Percentiles rank a stretch among this genome's conserved stretches.
phyloP scores from a whole-genome alignment of 192 early-diverging fungal species.

The Podila verticillata region DNA sequence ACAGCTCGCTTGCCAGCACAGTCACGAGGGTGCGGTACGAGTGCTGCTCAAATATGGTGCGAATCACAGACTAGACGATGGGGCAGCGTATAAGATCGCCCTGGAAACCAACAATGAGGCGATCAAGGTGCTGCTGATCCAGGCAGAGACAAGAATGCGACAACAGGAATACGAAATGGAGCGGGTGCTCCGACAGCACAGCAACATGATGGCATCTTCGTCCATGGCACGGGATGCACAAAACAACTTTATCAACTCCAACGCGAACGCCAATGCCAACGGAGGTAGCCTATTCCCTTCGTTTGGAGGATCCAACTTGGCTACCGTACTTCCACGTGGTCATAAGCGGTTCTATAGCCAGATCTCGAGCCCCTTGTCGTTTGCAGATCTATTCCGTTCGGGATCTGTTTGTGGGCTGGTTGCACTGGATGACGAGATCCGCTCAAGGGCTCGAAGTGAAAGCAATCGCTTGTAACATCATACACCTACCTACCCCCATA shows the following conservation, averaged over 20 bases:
- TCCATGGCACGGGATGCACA: neutral
- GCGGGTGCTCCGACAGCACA: conserved; percentile 32
- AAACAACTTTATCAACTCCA: neutral
- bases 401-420: conserved; percentile 44
- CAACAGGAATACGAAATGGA: conserved; percentile 35
- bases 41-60: conserved; percentile 33
- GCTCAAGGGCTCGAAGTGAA: conserved; percentile 41
- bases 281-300: neutral
- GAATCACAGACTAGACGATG: conserved; percentile 46
- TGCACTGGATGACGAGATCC: conserved; percentile 47
- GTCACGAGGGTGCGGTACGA: conserved; percentile 39
- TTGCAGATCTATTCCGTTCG: conserved; percentile 41
- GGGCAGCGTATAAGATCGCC: conserved; percentile 41
- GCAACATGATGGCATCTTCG: conserved; percentile 13
- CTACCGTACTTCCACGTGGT: conserved; percentile 14
- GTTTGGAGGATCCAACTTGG: neutral
- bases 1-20: conserved; percentile 40
- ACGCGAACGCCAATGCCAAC: neutral
- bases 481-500: too few relatives aligned
- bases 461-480: conserved; percentile 25
- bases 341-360: conserved; percentile 49
- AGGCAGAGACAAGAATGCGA: conserved; percentile 38
- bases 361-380: conserved; percentile 38
- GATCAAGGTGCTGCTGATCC: conserved; percentile 30
- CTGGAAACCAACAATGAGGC: conserved; percentile 38